These are phyloP conservation scores for Knoxia roxburghii DNA, from an alignment of 257 asterid genomes.

Conservation along the genomic window DNA sequence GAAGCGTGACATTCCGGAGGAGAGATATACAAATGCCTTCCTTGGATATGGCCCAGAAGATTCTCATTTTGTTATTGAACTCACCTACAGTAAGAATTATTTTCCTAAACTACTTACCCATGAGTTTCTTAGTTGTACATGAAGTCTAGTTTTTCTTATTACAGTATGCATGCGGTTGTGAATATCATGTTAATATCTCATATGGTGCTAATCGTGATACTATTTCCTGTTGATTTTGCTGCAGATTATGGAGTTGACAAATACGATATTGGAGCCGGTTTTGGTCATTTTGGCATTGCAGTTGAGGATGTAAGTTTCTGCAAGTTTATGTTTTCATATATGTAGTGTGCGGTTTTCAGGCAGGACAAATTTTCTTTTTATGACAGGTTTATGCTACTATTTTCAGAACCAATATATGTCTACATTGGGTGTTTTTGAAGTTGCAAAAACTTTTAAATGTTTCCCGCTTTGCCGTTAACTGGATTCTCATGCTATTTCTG, in stretches of 20 bases:
- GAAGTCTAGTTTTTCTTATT: conserved; percentile 20
- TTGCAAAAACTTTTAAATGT: not conserved
- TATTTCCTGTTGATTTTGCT: conserved; percentile 23
- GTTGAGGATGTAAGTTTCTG: conserved; percentile 85
- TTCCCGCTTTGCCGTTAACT: too few relatives aligned
- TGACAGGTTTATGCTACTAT: not conserved
- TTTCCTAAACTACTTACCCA: conserved; percentile 9
- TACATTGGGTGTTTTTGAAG: not conserved
- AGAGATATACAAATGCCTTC: conserved; percentile 91
- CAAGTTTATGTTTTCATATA: conserved; percentile 8
- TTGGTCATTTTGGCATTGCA: conserved; percentile 96
- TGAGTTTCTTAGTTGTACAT: conserved; percentile 7
- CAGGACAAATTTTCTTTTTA: not conserved
- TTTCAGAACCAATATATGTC: not conserved
- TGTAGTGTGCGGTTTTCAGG: not conserved
- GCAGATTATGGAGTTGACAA: conserved; percentile 92
- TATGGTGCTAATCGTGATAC: conserved; percentile 12
- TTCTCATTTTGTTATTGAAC: conserved; percentile 94
- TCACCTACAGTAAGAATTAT: conserved; percentile 75
- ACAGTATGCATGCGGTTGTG: conserved; percentile 1
- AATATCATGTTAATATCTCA: conserved; percentile 1
- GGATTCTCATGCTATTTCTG: not conserved
- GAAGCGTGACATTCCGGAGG: conserved; percentile 90
- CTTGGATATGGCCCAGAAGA: conserved; percentile 99
- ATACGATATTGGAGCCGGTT: conserved; percentile 85